Base-by-base conservation (phyloP, 768 basidiomycete species). In the Butyriboletus loyo region DNA sequence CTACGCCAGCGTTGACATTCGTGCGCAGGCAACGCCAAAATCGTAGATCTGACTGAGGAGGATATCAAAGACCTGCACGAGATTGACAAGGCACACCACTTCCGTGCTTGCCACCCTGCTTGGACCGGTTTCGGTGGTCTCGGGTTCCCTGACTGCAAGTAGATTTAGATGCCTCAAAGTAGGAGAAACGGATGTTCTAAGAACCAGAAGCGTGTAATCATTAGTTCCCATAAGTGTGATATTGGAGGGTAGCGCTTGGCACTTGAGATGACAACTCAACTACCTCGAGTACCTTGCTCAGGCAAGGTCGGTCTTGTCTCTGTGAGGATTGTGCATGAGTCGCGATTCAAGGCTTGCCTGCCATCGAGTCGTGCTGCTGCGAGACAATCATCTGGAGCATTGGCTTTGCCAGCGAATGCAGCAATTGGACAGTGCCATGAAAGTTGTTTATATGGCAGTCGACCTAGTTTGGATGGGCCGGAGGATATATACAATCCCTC, bases 91-190 rank as follows among this genome's bases (percentile, higher is more conserved):
- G 79, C 75, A 4, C 65, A 70, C 42, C 80, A 81, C 64, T 84
- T 84, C 79, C 79, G 85, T 51, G 83, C 77, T 46, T 87, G 84
- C 70, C 77, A 78, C 59, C 84, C 85, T 11, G 63, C 67, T 50
- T 86, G 82, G 84, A 80, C 83, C 41, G 81, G 82, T 51, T 85
- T 78, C 72, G 84, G 84, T 21, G 4, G 57, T 53, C 77, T 87
- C 38, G 83, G 84, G 10, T 84, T 87, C 77, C 74, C 76, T 27
- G 81, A 84, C 62, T 77, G 79, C 72, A 65, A 70, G 59, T 72
- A 59, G 53, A 54, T 38, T 30, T 13, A n/a, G 34, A 27, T 25
- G 10, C n/a, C 21, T 30, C 27, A 17, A 43, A 40, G 24, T 49
- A 59, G 60, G 45, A 49, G 30, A 39, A 44, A 21, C 6, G 1